Evolutionary conservation across 192 early-diverging fungal species (phyloP), one percentile per base, ranked within the genome.

Genomic region (Lunasporangiospora selenospora): DNA sequence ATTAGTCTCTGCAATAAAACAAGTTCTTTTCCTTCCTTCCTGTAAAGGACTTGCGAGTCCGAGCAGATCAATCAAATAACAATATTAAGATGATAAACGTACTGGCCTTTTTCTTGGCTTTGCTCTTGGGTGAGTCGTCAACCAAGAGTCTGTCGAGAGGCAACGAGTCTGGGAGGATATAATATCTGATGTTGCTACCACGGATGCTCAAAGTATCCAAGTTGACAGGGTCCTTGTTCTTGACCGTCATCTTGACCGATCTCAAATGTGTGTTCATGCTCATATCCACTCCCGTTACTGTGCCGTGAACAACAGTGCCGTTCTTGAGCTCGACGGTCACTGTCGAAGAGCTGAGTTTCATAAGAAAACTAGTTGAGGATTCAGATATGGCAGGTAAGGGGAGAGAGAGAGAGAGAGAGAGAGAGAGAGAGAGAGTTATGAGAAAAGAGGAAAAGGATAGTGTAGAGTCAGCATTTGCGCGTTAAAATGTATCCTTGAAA

Each of bases 231-330:
- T 98, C 95, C 78, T 90, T 91, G 77, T 88, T 90, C 67, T 92
- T 92, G 10, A 98, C 90, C 0, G 96, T 98, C 96, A 99, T 95
- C 79, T 99, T 99, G 53, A 98, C 96, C 36, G 92, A 88, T 69
- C 97, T 97, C 77, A 99, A 82, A 79, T 99, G 98, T 61, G 94
- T 98, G 80, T 99, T 99, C 98, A 99, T 99, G 79, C 90, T 92
- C 95, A 99, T 97, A 67, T 99, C 98, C 21, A 98, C 95, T 43
- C 92, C 92, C 32, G 92, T 93, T 53, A 99, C 89, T 18, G 96
- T 99, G 51, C 98, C 98, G 73, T 93, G 89, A 36, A 99, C 93
- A 60, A 96, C 84, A 15, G 96, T 98, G 48, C 98, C 98, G 76
- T 99, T 99, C 67, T 99, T 99, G 49, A 99, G 86, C 82, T 99